A percentile compares a stretch with the other conserved stretches of the same genome.
These are phyloP conservation scores for Aspergillus niger DNA, from an alignment of 2,329 filamentous ascomycete genomes.

Conservation along the genomic window DNA sequence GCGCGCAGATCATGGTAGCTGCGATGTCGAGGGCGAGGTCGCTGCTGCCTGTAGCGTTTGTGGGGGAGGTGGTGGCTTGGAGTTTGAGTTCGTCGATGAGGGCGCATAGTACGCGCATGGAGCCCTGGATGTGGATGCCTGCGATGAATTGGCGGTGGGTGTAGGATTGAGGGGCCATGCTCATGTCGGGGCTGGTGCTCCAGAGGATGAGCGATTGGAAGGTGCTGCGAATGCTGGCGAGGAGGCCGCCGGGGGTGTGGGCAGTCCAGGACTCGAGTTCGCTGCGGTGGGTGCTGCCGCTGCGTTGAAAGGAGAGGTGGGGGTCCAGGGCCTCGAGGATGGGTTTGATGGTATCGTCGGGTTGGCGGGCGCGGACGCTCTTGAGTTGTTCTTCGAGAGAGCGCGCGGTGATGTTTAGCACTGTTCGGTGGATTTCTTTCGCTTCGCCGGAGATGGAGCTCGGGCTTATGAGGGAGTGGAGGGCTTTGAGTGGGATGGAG, in stretches of 20 bases:
- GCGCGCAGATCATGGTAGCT: conserved; percentile 46
- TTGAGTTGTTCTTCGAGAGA: conserved; percentile 55
- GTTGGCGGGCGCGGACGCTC: conserved; percentile 52
- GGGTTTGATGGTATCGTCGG: conserved; percentile 53
- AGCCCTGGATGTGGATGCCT: conserved; percentile 45
- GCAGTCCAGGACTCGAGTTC: conserved; percentile 58
- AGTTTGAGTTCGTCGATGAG: conserved; percentile 48
- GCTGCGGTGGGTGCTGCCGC: conserved; percentile 46
- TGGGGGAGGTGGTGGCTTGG: conserved; percentile 23
- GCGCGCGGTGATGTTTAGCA: conserved; percentile 58
- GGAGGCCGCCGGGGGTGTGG: conserved; percentile 48
- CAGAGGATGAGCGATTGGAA: conserved; percentile 57
- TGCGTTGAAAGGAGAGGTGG: conserved; percentile 54
- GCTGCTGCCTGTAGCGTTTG: conserved; percentile 35
- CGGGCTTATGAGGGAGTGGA: conserved; percentile 59
- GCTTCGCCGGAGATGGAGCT: conserved; percentile 61
- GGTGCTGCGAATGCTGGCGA: conserved; percentile 51
- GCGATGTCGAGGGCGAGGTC: conserved; percentile 48
- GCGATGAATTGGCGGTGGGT: conserved; percentile 56
- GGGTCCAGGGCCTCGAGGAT: conserved; percentile 55
- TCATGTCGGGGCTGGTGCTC: conserved; percentile 53
- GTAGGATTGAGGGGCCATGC: conserved; percentile 57
- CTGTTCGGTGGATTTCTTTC: conserved; percentile 61
- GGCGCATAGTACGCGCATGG: conserved; percentile 39
- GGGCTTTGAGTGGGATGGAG: conserved; percentile 56